A percentile compares a stretch with the other conserved stretches of the same genome.
Conservation (phyloP, 148 eudicot genomes). For the Selenicereus undatus region DNA sequence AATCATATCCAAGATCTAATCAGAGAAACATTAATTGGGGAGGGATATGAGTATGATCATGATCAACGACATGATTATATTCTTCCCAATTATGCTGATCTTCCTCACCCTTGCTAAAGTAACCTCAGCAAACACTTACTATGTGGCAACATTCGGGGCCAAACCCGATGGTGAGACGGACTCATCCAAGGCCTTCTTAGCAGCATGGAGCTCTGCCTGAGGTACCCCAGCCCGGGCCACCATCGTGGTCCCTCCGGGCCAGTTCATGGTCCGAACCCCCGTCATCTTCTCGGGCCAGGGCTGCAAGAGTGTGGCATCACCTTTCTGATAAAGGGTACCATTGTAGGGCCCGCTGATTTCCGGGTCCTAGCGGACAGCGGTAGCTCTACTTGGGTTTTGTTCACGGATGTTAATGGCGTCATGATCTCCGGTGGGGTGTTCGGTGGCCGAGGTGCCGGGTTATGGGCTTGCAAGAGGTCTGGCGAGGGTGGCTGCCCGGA, state of each 20-base stretch:
- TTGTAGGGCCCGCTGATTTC: conserved; percentile 44
- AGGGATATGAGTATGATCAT: neutral
- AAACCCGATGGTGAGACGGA: conserved; percentile 33
- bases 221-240: conserved; percentile 21
- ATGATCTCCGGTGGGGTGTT: conserved; percentile 39
- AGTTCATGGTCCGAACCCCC: conserved; percentile 24
- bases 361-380: conserved; percentile 14
- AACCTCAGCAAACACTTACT: conserved; percentile 10
- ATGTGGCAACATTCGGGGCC: conserved; percentile 39
- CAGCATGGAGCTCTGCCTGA: conserved; percentile 54
- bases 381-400: conserved; percentile 20
- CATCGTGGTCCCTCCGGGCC: conserved; percentile 44
- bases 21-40: neutral
- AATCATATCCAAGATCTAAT: neutral
- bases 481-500: conserved; percentile 31
- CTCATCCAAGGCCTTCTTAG: conserved; percentile 28
- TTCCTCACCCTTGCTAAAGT: neutral
- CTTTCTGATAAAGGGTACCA: conserved; percentile 33
- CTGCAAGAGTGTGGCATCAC: conserved; percentile 36
- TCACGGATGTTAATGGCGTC: conserved; percentile 28
- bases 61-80: neutral
- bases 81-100: neutral
- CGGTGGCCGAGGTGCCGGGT: conserved; percentile 36
- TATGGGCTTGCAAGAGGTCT: conserved; percentile 38
- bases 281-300: conserved; percentile 22